Evolutionary conservation across 805 yeast species (phyloP), one percentile per base, ranked within the genome.

Genomic region (Suhomyces xylopsoci): DNA sequence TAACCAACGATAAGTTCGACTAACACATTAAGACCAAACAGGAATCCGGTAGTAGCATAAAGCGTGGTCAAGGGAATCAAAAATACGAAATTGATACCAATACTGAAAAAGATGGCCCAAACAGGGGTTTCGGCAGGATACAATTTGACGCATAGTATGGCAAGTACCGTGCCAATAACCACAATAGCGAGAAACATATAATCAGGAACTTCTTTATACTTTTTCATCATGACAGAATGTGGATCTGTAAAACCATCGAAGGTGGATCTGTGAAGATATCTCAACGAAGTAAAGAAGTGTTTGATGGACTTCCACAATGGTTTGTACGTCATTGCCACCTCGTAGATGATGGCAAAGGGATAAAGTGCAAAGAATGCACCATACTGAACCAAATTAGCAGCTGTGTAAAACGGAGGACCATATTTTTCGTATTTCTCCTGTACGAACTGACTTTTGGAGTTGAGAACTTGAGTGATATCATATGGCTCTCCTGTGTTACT

Each of bases 1-100:
- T 70, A 70, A 22, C 76, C 76, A 47, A 70, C 58, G 52, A 71
- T 68, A 55, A 71, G 65, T 56, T 70, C 73, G 10, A 69, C 70
- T 61, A 71, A 65, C 6, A 70, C 74, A 46, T 70, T 71, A 50
- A 71, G 67, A 25, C 70, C 71, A 48, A 70, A 65, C 30, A 56
- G 54, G 59, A 57, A 68, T 15, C 73, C 73, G 6, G 76, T 70
- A 20, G 63, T 61, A 24, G 73, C 58, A 51, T 55, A 62, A 32
- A 70, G 55, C 3, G 64, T 55, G 7, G 70, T 61, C 43, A 68
- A 59, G 24, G 73, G 73, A 48, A 70, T 62, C 56, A 70, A 65
- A 61, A 70, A 69, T 2, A 63, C 58, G 47, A 69, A 63, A 55
- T 69, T 69, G 47, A 70, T 65, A 14, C 59, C 73, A 48, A 69